phyloP scores from a whole-genome alignment of 306 rosid species.

The Lupinus albus region DNA sequence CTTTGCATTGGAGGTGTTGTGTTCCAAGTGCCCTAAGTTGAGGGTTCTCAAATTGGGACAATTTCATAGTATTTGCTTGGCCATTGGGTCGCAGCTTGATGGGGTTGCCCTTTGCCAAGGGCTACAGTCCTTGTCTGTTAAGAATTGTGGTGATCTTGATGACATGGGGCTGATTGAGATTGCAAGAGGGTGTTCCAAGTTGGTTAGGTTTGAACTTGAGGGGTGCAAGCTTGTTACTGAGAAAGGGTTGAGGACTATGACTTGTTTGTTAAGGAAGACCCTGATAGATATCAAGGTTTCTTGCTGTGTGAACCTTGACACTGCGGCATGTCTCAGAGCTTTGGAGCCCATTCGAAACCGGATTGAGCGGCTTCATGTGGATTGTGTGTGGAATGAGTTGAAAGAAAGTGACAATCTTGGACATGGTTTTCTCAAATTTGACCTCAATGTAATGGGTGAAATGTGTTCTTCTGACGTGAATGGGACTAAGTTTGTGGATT shows the following conservation, averaged over 20 bases:
- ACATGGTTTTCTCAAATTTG: constrained; percentile 38
- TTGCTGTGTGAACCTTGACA: constrained; percentile 65
- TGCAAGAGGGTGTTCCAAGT: constrained; percentile 74
- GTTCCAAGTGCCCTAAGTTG: constrained; percentile 65
- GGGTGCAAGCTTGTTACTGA: constrained; percentile 77
- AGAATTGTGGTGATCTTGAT: constrained; percentile 69
- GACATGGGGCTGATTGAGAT: constrained; percentile 94
- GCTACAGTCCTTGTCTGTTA: constrained; percentile 66
- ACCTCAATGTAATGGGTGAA: constrained; percentile 34
- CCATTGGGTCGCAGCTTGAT: constrained; percentile 71
- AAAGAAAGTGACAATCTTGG: constrained; percentile 46
- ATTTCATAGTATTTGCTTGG: constrained; percentile 79
- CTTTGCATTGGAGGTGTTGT: constrained; percentile 69
- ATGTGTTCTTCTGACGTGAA: neutral
- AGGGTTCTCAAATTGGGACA: constrained; percentile 72
- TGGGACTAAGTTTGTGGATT: constrained; percentile 34
- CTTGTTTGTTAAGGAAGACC: constrained; percentile 58
- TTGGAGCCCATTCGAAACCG: constrained; percentile 69
- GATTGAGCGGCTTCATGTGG: constrained; percentile 76
- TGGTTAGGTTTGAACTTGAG: constrained; percentile 61
- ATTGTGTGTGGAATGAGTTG: constrained; percentile 72
- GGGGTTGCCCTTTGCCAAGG: constrained; percentile 82
- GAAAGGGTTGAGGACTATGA: constrained; percentile 73
- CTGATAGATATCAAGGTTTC: constrained; percentile 70
- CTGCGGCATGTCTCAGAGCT: constrained; percentile 59